These are phyloP conservation scores for Sonneratia caseolaris DNA, from an alignment of 345 rosid species.

Conservation along the genomic window DNA sequence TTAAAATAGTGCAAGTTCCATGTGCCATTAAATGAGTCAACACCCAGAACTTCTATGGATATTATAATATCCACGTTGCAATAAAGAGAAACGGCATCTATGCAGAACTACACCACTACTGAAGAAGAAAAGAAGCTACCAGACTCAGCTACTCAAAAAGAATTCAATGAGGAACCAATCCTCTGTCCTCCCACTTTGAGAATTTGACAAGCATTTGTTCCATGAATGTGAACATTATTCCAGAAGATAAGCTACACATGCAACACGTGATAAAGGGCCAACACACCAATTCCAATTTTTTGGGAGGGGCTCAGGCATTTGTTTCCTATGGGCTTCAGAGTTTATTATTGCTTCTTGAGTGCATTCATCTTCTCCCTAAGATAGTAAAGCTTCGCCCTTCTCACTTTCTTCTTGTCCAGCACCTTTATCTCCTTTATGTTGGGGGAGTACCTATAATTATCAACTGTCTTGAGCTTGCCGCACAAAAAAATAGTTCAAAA, in stretches of 20 bases:
- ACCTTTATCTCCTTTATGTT: conserved; percentile 89
- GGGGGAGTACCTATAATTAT: conserved; percentile 72
- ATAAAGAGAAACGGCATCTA: not conserved
- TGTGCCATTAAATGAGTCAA: conserved; percentile 2
- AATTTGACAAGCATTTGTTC: not conserved
- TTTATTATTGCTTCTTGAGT: conserved; percentile 44
- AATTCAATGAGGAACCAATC: not conserved
- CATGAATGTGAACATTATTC: not conserved
- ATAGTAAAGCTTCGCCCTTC: conserved; percentile 94
- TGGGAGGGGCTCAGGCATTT: not conserved
- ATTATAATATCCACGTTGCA: conserved; percentile 1
- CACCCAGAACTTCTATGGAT: not conserved
- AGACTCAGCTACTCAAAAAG: not conserved
- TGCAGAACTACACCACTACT: not conserved
- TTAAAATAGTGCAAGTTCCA: not conserved
- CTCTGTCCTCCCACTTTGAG: not conserved
- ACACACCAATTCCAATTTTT: not conserved
- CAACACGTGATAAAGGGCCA: not conserved
- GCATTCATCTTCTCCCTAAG: conserved; percentile 90
- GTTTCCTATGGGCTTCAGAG: conserved; percentile 5
- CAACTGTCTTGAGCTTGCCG: not conserved
- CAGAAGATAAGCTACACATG: not conserved
- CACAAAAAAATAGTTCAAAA: not conserved
- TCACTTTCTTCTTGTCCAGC: conserved; percentile 87
- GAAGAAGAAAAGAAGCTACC: not conserved